Base-by-base conservation (phyloP, 805 yeast species). In the Candida dendrica region DNA sequence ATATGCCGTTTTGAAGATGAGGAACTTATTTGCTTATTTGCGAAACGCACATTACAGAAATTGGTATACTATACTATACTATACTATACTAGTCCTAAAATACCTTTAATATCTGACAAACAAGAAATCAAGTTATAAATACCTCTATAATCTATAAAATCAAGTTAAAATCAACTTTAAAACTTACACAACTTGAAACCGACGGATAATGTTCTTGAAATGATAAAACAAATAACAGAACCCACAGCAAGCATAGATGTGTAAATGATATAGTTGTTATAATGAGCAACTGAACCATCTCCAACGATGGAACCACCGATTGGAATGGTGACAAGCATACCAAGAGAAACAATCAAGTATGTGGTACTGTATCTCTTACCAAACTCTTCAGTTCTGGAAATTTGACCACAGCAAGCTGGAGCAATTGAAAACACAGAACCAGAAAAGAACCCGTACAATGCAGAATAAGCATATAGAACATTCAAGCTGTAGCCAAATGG, bases 351-450 rank as follows among this genome's bases (percentile, higher is more conserved):
- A 50, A 78, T 59, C 36, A 78, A 71, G 56, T 79, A 81, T 50
- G 77, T 70, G 1, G 81, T 70, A 2, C 81, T 72, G 53, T 74
- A 77, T 16, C 79, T 65, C 49, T 71, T 70, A 7, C 81, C 82
- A 52, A 75, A 76, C 47, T 68, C 72, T 36, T 71, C 71, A 2
- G 74, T 69, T 40, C 72, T 69, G 15, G 82, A 75, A 30, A 80
- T 75, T 40, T 74, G 78, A 1, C 80, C 81, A 31, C 75, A 64
- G 49, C 83, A 74, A 3, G 75, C 78, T 2, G 84, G 84, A 14
- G 78, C 71, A 36, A 79, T 52, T 3, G 83, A 70, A 38, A 79
- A 61, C 4, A 77, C 72, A 1, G 83, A 70, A 4, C 82, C 76
- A 4, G 80, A 68, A 38, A 71, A 63, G 43, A 79, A 70, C 0